Base-by-base conservation (phyloP, 2,329 filamentous ascomycete genomes). In the Lasiodiplodia hormozganensis region DNA sequence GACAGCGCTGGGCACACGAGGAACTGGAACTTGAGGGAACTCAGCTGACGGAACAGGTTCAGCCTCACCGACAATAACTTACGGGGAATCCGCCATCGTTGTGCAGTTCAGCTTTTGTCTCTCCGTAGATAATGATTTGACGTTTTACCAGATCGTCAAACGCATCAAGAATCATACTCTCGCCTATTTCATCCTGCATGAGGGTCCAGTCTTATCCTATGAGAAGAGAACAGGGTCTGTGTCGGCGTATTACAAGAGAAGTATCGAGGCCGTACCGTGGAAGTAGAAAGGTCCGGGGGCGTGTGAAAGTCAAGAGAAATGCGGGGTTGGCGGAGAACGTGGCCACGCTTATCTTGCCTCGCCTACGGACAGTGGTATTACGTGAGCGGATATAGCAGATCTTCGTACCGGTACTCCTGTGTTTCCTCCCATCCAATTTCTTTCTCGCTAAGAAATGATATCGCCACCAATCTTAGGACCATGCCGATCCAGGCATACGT, bases 1-100 rank as follows among this genome's bases (percentile, higher is more conserved):
- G 69, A 43, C 16, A 79, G 68, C 43, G 74, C 68, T 43, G 74
- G 70, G 56, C 75, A 77, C n/a, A 78, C 72, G 40, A 74, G 75
- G 68, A 78, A 79, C 65, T 78, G 74, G 16, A 79, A 66, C 77
- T 78, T 43, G 3, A 40, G 28, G 18, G 21, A 21, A 5, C 8
- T 58, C 56, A 58, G 36, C 36, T 28, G 12, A 2, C 21, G 14
- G 4, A 28, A 58, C 21, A 11, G 4, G 4, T 12, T 8, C 23
- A 31, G 21, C 23, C 14, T 47, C 12, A 4, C 23, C 36, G 8
- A 21, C 23, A 16, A 10, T 4, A 4, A 47, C 56, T 43, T n/a
- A 47, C 56, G 12, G 21, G 36, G 4, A 60, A 28, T 18, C 56
- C 16, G 10, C 23, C 36, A 38, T 60, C 56, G 1, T 47, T 21